Evolutionary conservation across 768 basidiomycete genomes (phyloP).

Genomic region (Kwoniella dendrophila): DNA sequence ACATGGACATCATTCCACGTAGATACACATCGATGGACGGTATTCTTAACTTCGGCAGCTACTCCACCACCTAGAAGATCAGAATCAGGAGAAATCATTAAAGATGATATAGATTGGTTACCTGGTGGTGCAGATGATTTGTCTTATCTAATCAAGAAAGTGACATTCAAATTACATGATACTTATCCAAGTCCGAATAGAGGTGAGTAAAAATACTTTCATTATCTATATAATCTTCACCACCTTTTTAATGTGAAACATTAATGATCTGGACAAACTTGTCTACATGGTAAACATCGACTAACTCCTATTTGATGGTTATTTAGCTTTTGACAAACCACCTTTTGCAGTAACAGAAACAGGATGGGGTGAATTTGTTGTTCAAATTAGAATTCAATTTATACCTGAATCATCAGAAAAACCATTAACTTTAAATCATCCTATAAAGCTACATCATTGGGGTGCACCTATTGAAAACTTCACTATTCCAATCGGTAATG

Average conservation of each 20-base stretch:
- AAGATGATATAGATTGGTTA: conserved; percentile 62
- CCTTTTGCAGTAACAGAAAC: conserved; percentile 96
- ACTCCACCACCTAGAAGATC: conserved; percentile 56
- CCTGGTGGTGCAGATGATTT: conserved; percentile 85
- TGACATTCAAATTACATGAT: conserved; percentile 96
- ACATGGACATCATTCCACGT: neutral
- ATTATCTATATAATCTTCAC: neutral
- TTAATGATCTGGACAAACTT: too few relatives aligned
- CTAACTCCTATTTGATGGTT: too few relatives aligned
- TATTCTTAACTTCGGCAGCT: conserved; percentile 87
- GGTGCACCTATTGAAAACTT: conserved; percentile 44
- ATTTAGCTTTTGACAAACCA: conserved; percentile 86
- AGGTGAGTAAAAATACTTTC: conserved; percentile 63
- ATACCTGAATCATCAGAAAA: conserved; percentile 88
- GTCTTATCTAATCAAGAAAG: conserved; percentile 88
- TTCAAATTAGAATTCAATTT: conserved; percentile 88
- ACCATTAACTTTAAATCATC: conserved; percentile 80
- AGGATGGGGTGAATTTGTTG: conserved; percentile 99
- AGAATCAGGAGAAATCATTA: neutral
- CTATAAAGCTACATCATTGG: conserved; percentile 77
- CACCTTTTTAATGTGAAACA: too few relatives aligned
- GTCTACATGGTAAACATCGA: too few relatives aligned
- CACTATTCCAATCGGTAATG: too few relatives aligned
- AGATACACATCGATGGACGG: conserved; percentile 90
- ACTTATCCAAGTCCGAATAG: conserved; percentile 88